A percentile compares a stretch with the other conserved stretches of the same genome.
These are phyloP conservation scores for Aspergillus japonicus DNA, from an alignment of 2,329 filamentous ascomycete genomes.

Conservation along the genomic window DNA sequence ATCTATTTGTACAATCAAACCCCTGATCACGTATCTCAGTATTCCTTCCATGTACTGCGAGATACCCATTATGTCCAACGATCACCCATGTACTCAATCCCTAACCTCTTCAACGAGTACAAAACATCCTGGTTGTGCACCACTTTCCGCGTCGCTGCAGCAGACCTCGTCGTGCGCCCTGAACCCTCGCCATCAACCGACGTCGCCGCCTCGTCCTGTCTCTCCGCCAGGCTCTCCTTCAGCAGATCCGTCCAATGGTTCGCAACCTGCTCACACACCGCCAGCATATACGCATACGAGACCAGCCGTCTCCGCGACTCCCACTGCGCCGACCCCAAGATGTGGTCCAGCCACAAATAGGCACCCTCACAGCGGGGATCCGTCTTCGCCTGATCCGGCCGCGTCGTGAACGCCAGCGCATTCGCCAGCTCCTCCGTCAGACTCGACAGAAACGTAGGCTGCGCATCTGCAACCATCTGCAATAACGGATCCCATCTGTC, in stretches of 20 bases:
- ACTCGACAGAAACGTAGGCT: constrained; percentile 36
- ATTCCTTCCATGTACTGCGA: no score
- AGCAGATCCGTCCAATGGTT: constrained; percentile 34
- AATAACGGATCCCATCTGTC: constrained; percentile 39
- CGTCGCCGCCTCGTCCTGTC: not conserved
- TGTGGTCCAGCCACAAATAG: constrained; percentile 51
- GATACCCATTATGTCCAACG: no score
- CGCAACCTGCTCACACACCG: constrained; percentile 32
- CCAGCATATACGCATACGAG: constrained; percentile 34
- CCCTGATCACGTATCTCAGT: no score
- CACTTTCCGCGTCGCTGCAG: not conserved
- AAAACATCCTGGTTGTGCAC: not conserved
- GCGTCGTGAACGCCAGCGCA: constrained; percentile 30
- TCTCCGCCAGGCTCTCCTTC: constrained; percentile 19
- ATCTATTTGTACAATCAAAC: no score
- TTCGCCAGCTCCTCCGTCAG: constrained; percentile 42
- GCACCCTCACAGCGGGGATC: constrained; percentile 44
- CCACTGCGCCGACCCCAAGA: constrained; percentile 45
- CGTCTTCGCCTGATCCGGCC: constrained; percentile 17
- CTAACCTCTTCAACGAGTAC: not conserved
- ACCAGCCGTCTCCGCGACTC: constrained; percentile 26
- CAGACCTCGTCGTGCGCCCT: not conserved
- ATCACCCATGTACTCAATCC: not conserved
- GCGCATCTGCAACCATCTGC: constrained; percentile 34
- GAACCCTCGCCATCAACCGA: not conserved